Percentiles rank a stretch among this genome's conserved stretches.
phyloP scores from a whole-genome alignment of 768 basidiomycete genomes.

The Boletus patriciae region DNA sequence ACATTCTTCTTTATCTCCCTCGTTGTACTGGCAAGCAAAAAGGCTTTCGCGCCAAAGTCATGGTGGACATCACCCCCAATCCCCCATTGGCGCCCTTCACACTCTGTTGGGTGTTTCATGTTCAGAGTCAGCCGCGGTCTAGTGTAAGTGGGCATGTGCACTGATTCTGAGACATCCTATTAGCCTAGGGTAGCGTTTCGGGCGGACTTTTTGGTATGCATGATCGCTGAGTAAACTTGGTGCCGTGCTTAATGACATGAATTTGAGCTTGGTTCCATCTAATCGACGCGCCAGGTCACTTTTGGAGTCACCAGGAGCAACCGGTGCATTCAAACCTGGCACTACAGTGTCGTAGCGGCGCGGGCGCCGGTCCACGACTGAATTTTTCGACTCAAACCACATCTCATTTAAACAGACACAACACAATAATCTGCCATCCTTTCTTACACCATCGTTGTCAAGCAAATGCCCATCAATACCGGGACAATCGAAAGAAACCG shows the following conservation, averaged over 20 bases:
- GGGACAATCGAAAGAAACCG: no score
- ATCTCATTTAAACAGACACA: no score
- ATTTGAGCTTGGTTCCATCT: neutral
- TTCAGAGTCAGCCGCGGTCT: neutral
- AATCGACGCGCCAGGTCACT: neutral
- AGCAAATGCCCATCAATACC: no score
- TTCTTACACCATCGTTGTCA: no score
- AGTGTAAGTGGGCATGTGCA: neutral
- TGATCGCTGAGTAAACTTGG: neutral
- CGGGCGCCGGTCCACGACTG: no score
- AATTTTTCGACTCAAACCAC: no score
- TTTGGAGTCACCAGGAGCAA: neutral
- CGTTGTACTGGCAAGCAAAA: neutral
- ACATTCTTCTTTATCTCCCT: neutral
- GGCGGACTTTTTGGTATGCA: neutral
- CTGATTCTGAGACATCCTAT: neutral
- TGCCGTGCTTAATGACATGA: no score
- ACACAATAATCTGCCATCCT: no score
- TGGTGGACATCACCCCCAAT: neutral
- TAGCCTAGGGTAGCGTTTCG: neutral
- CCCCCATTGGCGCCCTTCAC: no score
- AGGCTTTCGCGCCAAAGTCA: neutral
- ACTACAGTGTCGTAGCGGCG: no score
- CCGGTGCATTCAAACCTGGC: neutral
- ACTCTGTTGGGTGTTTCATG: neutral